Conservation (phyloP, 306 rosid genomes). For the Quercus suber region DNA sequence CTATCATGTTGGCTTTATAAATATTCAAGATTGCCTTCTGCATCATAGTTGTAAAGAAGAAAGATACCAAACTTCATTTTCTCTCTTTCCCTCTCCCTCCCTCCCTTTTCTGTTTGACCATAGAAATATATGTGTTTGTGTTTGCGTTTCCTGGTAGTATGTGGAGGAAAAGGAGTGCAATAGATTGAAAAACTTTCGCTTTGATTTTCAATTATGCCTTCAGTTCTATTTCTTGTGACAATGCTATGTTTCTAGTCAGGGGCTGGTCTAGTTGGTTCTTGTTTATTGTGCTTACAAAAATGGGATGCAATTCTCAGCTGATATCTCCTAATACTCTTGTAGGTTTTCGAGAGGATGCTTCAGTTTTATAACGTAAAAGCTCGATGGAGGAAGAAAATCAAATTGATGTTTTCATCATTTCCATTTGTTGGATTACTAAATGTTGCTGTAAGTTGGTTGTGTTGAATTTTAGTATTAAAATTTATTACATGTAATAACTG, state of each 20-base stretch:
- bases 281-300: slow-evolving; percentile 11
- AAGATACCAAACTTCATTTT: not conserved
- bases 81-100: not conserved
- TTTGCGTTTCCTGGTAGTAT: not conserved
- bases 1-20: not conserved
- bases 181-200: not conserved
- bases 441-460: slow-evolving; percentile 72
- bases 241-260: not conserved
- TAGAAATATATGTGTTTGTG: not conserved
- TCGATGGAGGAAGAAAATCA: slow-evolving; percentile 28
- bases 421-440: slow-evolving; percentile 77
- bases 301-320: slow-evolving; percentile 5
- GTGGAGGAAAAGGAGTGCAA: not conserved
- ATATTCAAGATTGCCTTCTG: not conserved
- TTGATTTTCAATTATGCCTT: not conserved
- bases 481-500: not conserved
- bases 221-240: not conserved
- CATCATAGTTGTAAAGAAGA: not conserved
- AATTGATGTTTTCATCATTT: slow-evolving; percentile 38
- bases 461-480: not conserved
- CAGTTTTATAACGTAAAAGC: slow-evolving; percentile 35
- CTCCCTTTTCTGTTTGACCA: not conserved
- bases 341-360: slow-evolving; percentile 81
- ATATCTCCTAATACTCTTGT: slow-evolving; percentile 28
- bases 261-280: not conserved